These are phyloP conservation scores for Hygrophila difformis DNA, from an alignment of 257 asterid species.

Conservation along the genomic window DNA sequence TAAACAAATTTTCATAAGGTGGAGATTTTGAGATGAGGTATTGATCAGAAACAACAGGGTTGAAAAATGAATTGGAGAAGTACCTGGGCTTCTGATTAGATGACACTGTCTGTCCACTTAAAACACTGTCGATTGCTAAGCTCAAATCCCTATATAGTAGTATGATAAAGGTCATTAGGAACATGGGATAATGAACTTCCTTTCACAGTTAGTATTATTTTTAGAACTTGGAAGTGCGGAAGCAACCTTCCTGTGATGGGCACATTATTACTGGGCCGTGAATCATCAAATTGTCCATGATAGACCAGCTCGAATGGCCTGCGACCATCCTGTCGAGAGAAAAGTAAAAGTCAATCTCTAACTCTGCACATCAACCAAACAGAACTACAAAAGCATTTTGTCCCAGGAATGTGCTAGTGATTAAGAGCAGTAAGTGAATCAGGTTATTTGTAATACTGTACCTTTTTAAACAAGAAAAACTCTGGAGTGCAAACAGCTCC, in stretches of 20 bases:
- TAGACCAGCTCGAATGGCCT: conserved; percentile 93
- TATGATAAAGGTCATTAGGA: conserved; percentile 3
- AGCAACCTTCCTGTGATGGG: conserved; percentile 78
- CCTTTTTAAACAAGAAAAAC: conserved; percentile 88
- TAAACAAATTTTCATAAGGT: conserved; percentile 3
- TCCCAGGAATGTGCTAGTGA: background rate
- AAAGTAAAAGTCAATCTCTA: conserved; percentile 1
- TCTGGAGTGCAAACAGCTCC: conserved; percentile 97
- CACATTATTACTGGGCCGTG: conserved; percentile 57
- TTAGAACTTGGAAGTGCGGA: conserved; percentile 6
- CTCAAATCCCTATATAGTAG: conserved; percentile 56
- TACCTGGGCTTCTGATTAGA: conserved; percentile 75
- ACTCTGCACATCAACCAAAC: background rate
- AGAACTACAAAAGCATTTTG: background rate
- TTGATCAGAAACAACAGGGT: background rate
- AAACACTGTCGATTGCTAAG: conserved; percentile 72
- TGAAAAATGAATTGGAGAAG: conserved; percentile 4
- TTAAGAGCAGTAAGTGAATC: conserved; percentile 7
- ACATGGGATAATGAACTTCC: background rate
- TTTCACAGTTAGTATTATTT: background rate
- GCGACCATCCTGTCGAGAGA: conserved; percentile 63
- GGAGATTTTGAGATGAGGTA: background rate
- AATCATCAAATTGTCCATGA: conserved; percentile 93
- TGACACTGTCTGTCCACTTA: conserved; percentile 69
- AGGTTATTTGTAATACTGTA: conserved; percentile 12